These are phyloP conservation scores for Kwoniella europaea DNA, from an alignment of 768 basidiomycete species.

Conservation along the genomic window DNA sequence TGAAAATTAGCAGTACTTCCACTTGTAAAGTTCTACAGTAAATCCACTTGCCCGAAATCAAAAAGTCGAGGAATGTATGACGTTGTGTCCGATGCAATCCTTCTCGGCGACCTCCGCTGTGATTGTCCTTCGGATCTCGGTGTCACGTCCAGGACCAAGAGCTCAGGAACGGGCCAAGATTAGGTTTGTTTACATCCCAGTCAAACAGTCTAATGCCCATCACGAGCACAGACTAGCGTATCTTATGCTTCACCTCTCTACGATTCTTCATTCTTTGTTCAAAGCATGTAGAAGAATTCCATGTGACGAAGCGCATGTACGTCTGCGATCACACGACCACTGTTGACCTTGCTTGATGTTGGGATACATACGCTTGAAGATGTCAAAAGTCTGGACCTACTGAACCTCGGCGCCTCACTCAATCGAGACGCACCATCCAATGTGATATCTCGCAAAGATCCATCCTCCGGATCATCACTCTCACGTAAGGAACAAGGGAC, in stretches of 20 bases:
- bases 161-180: not conserved
- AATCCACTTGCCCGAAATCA: too few species aligned
- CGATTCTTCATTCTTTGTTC: too few species aligned
- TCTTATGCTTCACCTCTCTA: too few species aligned
- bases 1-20: too few species aligned
- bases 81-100: not conserved
- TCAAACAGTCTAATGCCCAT: not conserved
- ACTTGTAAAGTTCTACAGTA: too few species aligned
- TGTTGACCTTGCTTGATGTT: not conserved
- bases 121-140: not conserved
- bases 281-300: not conserved
- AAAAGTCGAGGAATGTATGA: not conserved
- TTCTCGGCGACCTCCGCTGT: not conserved
- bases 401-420: too few species aligned
- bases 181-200: not conserved
- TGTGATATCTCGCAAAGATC: not conserved
- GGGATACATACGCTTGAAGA: not conserved
- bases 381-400: not conserved
- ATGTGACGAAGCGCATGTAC: too few species aligned
- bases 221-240: too few species aligned
- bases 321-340: too few species aligned
- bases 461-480: constrained; percentile 6
- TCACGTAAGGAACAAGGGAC: not conserved
- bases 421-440: not conserved
- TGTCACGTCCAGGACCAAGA: not conserved